Base-by-base conservation (phyloP, 768 basidiomycete genomes). In the Calocera viscosa region DNA sequence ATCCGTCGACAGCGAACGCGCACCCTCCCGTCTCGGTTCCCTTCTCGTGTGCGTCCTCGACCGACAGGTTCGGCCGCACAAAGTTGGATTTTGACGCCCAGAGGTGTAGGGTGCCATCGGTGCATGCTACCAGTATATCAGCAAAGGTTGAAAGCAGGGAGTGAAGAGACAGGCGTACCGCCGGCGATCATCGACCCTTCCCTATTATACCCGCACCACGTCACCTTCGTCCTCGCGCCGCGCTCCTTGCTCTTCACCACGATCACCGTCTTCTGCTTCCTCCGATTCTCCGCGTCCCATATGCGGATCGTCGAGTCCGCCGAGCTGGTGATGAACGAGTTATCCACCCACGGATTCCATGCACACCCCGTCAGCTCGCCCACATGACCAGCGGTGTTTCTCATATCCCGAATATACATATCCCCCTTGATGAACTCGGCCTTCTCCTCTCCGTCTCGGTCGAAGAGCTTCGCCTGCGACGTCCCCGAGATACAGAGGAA, bases 401-500 rank as follows among this genome's bases (percentile, higher is more conserved):
- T 92, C 91, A 99, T 94, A 77, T 99, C 96, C 66, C 96, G 88
- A 71, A 99, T 90, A 75, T 98, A 99, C 68, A 90, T 91, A 77
- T 99, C 96, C 35, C 96, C 96, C 78, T 98, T 98, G 74, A 92
- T 81, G 75, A 73, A 81, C 66, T 77, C 77, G 1, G 76, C 74
- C 95, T 85, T 78, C 79, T 95, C 90, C 78, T 94, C 90, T 0
- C 95, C 96, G 63, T 99, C 93, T 64, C 91, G 83, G 72, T 90
- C 89, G 74, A 89, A 99, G 43, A 98, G 76, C 76, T 90, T 95
- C 0, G 93, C 84, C 73, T 94, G 90, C 1, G 84, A 79, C 1
- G 91, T 93, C 1, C 93, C 96, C 26, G 90, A 87, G n/a, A 94
- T 83, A 35, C 89, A 88, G 19, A 99, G 80, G 70, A 97, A 87